Percentiles rank a stretch among this genome's conserved stretches.
These are phyloP conservation scores for Stephania cephalantha DNA, from an alignment of 164 flowering plant species.

Conservation along the genomic window DNA sequence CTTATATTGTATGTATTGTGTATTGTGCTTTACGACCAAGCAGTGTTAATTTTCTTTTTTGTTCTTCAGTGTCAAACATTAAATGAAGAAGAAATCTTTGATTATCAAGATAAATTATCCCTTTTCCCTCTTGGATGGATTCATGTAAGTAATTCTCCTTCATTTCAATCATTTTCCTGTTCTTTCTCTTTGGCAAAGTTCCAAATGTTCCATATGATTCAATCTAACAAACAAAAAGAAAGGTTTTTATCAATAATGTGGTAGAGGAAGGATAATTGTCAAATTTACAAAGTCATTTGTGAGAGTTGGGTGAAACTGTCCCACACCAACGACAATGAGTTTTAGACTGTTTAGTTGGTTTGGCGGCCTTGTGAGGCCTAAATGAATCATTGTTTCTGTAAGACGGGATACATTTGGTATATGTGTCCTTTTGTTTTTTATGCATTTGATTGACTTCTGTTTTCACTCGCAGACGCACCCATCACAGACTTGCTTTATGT, in stretches of 20 bases:
- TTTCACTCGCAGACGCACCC: slow-evolving; percentile 87
- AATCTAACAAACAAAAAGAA: not conserved
- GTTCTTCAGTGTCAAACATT: slow-evolving; percentile 72
- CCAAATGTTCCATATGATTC: no score
- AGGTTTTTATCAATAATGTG: not conserved
- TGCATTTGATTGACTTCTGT: not conserved
- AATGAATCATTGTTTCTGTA: not conserved
- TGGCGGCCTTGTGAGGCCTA: not conserved
- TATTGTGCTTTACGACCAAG: not conserved
- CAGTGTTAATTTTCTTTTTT: slow-evolving; percentile 5
- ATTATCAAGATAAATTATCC: slow-evolving; percentile 79
- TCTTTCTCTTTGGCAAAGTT: no score
- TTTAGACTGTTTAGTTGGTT: no score
- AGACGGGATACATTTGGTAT: not conserved
- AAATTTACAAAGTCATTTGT: not conserved
- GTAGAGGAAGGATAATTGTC: not conserved
- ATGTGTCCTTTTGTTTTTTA: not conserved
- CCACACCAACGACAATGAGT: not conserved
- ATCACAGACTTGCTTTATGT: slow-evolving; percentile 96
- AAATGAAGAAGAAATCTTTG: slow-evolving; percentile 96
- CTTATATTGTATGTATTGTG: not conserved
- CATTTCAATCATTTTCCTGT: not conserved
- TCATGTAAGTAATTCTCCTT: slow-evolving; percentile 62
- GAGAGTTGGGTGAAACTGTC: not conserved
- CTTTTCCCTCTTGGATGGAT: slow-evolving; percentile 99